Evolutionary conservation across 2,329 filamentous ascomycete genomes (phyloP).

Genomic region (Sclerotinia trifoliorum): DNA sequence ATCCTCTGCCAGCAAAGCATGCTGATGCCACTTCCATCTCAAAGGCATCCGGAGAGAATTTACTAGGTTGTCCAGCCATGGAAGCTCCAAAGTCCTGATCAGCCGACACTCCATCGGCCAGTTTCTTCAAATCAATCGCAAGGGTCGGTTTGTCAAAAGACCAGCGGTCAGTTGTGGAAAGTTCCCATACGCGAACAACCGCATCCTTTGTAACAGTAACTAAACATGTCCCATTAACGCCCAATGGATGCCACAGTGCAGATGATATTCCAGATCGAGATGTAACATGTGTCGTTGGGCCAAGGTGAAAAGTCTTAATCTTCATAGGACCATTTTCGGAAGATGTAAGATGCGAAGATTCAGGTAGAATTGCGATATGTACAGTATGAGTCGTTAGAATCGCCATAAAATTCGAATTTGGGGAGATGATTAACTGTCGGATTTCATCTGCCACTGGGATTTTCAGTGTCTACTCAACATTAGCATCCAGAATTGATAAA

Average conservation of each 20-base stretch:
- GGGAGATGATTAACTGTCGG: conserved; percentile 80
- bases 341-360: conserved; percentile 71
- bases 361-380: conserved; percentile 82
- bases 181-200: conserved; percentile 85
- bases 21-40: conserved; percentile 94
- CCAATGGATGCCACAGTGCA: conserved; percentile 88
- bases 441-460: conserved; percentile 79
- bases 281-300: conserved; percentile 86
- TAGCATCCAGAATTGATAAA: conserved; percentile 29
- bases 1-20: conserved; percentile 65
- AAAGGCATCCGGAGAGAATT: conserved; percentile 83
- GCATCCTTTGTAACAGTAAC: conserved; percentile 89
- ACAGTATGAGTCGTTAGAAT: conserved; percentile 85
- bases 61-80: conserved; percentile 69
- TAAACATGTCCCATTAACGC: conserved; percentile 75
- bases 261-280: conserved; percentile 78
- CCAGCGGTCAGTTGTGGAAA: conserved; percentile 79
- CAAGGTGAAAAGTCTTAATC: conserved; percentile 85
- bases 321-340: conserved; percentile 68
- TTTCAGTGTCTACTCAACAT: conserved; percentile 64
- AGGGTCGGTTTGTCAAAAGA: conserved; percentile 83
- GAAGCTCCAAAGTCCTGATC: conserved; percentile 83
- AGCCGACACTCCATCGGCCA: conserved; percentile 77
- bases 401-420: conserved; percentile 76
- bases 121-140: conserved; percentile 82